Evolutionary conservation across 1,139 yeast genomes (phyloP).

Genomic region (Groenewaldozyma sp.): DNA sequence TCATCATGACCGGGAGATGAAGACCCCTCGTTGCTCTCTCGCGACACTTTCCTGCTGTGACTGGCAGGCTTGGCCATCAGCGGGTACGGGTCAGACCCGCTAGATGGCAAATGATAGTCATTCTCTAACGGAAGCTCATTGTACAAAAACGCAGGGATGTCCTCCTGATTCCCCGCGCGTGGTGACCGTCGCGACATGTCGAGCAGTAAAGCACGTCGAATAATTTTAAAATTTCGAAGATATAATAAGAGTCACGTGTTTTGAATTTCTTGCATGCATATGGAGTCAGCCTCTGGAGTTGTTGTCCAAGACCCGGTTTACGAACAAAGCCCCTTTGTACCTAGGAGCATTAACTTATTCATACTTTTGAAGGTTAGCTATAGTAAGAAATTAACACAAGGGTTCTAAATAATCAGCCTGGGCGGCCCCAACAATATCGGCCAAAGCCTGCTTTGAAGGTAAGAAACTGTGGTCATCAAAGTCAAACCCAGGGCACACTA

Average conservation of each 20-base stretch:
- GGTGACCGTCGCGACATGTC: too few relatives aligned
- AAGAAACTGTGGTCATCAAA: slow-evolving; percentile 40
- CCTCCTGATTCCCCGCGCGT: too few relatives aligned
- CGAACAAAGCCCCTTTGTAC: too few relatives aligned
- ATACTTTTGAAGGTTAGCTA: too few relatives aligned
- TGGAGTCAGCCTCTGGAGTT: too few relatives aligned
- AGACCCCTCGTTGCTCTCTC: background rate
- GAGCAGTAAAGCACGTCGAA: too few relatives aligned
- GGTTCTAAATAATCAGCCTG: slow-evolving; percentile 29
- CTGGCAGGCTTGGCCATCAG: slow-evolving; percentile 21
- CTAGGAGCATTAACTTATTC: too few relatives aligned
- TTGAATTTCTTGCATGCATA: too few relatives aligned
- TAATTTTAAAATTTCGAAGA: too few relatives aligned
- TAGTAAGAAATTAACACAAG: slow-evolving; percentile 14
- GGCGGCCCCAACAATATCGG: slow-evolving; percentile 30
- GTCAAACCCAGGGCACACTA: slow-evolving; percentile 48
- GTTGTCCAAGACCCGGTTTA: too few relatives aligned
- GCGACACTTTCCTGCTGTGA: slow-evolving; percentile 2
- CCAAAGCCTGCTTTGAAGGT: slow-evolving; percentile 27
- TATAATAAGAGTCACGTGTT: too few relatives aligned
- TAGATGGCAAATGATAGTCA: background rate
- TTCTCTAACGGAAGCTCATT: slow-evolving; percentile 1
- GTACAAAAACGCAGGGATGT: background rate
- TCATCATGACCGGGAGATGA: background rate
- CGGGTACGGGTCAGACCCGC: slow-evolving; percentile 28